A percentile compares a stretch with the other conserved stretches of the same genome.
phyloP scores from a whole-genome alignment of 225 moss, liverwort and hornwort genomes.

The Climacium dendroides region DNA sequence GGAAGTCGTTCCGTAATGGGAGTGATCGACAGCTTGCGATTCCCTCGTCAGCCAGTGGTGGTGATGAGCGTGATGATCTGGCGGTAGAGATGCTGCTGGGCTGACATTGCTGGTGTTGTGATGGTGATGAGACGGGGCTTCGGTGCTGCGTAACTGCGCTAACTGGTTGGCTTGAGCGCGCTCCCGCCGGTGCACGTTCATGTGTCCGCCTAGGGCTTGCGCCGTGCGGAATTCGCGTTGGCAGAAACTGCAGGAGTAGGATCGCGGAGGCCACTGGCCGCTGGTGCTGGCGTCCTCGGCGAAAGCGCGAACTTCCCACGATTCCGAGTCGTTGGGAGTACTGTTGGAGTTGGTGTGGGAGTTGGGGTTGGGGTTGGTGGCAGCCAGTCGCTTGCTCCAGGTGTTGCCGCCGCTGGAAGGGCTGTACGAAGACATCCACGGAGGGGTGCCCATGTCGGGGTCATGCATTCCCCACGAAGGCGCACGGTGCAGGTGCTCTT shows the following conservation, averaged over 20 bases:
- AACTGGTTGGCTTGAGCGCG: constrained; percentile 35
- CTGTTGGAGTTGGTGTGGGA: neutral
- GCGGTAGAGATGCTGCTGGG: neutral
- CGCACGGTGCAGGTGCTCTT: neutral
- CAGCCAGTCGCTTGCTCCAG: neutral
- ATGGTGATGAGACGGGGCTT: neutral
- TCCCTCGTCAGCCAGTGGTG: neutral
- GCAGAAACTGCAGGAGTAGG: constrained; percentile 54
- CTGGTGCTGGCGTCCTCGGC: constrained; percentile 43
- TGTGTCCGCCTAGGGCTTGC: constrained; percentile 54
- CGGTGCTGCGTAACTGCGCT: neutral
- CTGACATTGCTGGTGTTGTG: neutral
- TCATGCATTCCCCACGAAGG: constrained; percentile 18
- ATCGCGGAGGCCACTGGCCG: constrained; percentile 60
- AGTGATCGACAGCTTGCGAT: neutral
- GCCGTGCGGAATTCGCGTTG: constrained; percentile 57
- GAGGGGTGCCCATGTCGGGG: neutral
- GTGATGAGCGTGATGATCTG: neutral
- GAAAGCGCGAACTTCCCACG: neutral
- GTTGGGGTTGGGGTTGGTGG: neutral
- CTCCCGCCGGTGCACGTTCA: constrained; percentile 58
- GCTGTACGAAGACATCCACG: neutral
- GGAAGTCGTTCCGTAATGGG: neutral
- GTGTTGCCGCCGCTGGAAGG: constrained; percentile 6
- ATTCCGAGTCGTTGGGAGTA: neutral